Conservation (phyloP, 164 flowering plant genomes). For the Protea cynaroides region DNA sequence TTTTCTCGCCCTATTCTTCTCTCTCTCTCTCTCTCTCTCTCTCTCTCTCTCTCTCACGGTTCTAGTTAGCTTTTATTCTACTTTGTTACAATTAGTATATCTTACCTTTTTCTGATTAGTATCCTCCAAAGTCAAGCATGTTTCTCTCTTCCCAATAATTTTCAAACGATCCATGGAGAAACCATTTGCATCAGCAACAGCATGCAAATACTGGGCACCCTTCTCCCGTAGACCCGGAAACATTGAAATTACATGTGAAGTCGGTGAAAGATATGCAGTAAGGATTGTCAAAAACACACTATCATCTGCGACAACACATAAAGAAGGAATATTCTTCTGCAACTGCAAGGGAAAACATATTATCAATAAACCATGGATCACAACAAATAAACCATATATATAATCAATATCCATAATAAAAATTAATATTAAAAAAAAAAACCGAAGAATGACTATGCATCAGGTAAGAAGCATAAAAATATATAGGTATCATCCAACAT, state of each 20-base stretch:
- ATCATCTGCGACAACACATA: slow-evolving; percentile 84
- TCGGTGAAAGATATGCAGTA: slow-evolving; percentile 43
- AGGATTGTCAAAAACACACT: slow-evolving; percentile 71
- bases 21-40: no score
- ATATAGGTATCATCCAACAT: not conserved
- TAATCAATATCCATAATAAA: not conserved
- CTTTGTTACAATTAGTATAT: not conserved
- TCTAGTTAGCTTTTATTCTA: no score
- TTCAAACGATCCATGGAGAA: slow-evolving; percentile 55
- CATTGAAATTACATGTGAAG: slow-evolving; percentile 51
- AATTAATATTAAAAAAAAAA: no score
- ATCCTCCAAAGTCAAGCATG: slow-evolving; percentile 45
- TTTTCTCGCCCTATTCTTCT: no score
- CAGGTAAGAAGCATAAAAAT: not conserved
- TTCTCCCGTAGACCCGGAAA: slow-evolving; percentile 73
- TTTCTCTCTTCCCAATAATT: slow-evolving; percentile 37
- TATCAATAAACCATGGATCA: slow-evolving; percentile 7
- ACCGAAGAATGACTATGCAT: not conserved
- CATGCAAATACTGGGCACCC: slow-evolving; percentile 52
- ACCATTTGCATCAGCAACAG: slow-evolving; percentile 63
- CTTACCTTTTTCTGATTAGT: slow-evolving; percentile 59
- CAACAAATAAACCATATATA: not conserved
- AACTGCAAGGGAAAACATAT: slow-evolving; percentile 42
- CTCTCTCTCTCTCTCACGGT: no score
- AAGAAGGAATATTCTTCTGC: slow-evolving; percentile 40